Base-by-base conservation (phyloP, 2,329 filamentous ascomycete species). In the Trichoderma breve region DNA sequence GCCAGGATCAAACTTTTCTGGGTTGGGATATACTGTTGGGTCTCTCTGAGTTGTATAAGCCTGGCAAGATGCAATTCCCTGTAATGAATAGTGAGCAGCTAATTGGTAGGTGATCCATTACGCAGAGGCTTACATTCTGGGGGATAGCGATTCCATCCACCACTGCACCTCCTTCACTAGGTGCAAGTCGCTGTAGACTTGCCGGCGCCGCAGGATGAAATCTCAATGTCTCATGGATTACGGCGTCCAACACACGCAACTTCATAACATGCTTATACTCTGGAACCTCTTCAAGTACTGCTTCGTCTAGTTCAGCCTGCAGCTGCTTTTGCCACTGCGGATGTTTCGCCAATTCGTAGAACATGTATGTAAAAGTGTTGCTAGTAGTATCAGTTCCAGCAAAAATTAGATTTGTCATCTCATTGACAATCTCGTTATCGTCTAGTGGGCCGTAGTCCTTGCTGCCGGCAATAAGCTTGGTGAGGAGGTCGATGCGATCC, bases 21-120 rank as follows among this genome's bases (percentile, higher is more conserved):
- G 66, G 30, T 47, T 21, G 12, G 32, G 21, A 18, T 36, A 60
- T 4, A 69, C 32, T 7, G 11, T 58, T 8, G 53, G 30, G 14
- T 69, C 66, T n/a, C 66, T 24, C 51, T 69, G 66, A 15, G 66
- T 61, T 8, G 47, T 69, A 47, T 67, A 67, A 32, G n/a, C 18
- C 30, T 69, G 66, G 28, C 66, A 51, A 43, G 43, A 55, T 32
- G 24, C 43, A 21, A 47, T 47, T 11, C 43, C 43, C 43, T 57
- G 14, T 57, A 18, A 28, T 28, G 8, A 47, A 11, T 12, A 11
- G 43, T 47, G 43, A 47, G 43, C n/a, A 12, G 43, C 7, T 5
- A 9, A 47, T n/a, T 12, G 18, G 43, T 21, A 47, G 9, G n/a
- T n/a, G 43, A 47, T 47, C 43, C 18, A 47, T 47, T 47, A 18